A percentile compares a stretch with the other conserved stretches of the same genome.
Evolutionary conservation across 1,139 yeast genomes (phyloP).

Genomic region (Geotrichum citri-aurantii): DNA sequence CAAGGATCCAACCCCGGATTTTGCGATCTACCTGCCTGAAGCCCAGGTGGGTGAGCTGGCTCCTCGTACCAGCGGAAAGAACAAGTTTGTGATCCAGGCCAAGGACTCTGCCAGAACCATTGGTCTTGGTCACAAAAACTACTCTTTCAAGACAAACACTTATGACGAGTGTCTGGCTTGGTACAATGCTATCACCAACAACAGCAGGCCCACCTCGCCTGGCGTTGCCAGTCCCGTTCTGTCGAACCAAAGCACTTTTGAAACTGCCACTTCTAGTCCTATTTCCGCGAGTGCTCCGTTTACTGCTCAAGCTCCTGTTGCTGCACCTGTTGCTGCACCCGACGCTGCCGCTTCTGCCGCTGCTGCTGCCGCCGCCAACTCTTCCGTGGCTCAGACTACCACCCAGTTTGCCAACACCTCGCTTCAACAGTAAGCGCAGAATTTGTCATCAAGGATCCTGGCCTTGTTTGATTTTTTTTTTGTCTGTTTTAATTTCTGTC

Average conservation of each 20-base stretch:
- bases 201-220: constrained; percentile 16
- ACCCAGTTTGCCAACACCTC: constrained; percentile 3
- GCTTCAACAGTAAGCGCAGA: constrained; percentile 1
- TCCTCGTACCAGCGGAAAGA: constrained; percentile 35
- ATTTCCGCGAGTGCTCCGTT: constrained; percentile 1
- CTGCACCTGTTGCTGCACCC: constrained; percentile 7
- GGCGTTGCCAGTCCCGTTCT: constrained; percentile 11
- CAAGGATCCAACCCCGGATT: constrained; percentile 42
- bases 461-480: neutral
- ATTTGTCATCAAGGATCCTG: no score
- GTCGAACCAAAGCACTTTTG: neutral
- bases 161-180: constrained; percentile 43
- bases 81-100: constrained; percentile 42
- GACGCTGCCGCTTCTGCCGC: constrained; percentile 8
- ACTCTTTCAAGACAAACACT: constrained; percentile 41
- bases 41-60: constrained; percentile 39
- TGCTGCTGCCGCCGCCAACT: constrained; percentile 5
- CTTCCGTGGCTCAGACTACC: constrained; percentile 7
- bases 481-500: neutral
- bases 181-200: constrained; percentile 37
- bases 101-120: constrained; percentile 39
- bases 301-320: constrained; percentile 9
- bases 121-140: constrained; percentile 35
- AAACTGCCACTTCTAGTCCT: neutral
- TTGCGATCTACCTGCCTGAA: constrained; percentile 45